Conservation (phyloP, 495 filamentous ascomycete species). For the Parmelia sp. region DNA sequence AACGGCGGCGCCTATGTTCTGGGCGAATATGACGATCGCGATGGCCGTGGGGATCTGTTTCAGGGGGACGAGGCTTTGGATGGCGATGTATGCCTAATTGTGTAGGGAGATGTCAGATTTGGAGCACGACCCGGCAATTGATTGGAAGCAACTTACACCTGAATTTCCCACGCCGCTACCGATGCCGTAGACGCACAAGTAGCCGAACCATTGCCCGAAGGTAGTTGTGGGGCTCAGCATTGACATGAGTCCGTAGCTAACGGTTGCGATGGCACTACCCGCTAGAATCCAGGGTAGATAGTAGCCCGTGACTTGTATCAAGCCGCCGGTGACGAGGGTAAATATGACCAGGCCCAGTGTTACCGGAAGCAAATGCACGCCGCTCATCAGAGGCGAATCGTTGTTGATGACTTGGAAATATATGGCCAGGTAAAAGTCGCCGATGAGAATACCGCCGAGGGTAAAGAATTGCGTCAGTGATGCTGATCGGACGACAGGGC, state of each 20-base stretch:
- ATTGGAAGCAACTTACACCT: slow-evolving; percentile 27
- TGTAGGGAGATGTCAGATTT: slow-evolving; percentile 28
- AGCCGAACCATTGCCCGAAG: slow-evolving; percentile 50
- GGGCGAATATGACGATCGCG: slow-evolving; percentile 51
- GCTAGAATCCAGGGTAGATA: slow-evolving; percentile 43
- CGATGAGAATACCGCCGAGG: slow-evolving; percentile 9
- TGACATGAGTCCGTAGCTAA: slow-evolving; percentile 47
- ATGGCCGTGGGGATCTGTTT: slow-evolving; percentile 45
- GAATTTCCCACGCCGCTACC: slow-evolving; percentile 41
- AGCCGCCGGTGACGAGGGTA: slow-evolving; percentile 40
- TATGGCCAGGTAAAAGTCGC: slow-evolving; percentile 32
- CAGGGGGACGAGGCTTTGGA: slow-evolving; percentile 45
- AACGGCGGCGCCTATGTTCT: slow-evolving; percentile 57
- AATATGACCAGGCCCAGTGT: slow-evolving; percentile 42
- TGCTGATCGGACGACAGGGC: slow-evolving; percentile 32
- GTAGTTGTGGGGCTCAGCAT: slow-evolving; percentile 41
- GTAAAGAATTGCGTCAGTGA: slow-evolving; percentile 29
- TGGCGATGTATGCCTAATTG: slow-evolving; percentile 43
- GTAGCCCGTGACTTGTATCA: slow-evolving; percentile 37
- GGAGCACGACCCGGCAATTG: slow-evolving; percentile 30
- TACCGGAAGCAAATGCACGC: slow-evolving; percentile 38
- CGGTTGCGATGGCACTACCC: slow-evolving; percentile 27
- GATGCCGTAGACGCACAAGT: slow-evolving; percentile 50
- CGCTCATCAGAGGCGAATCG: slow-evolving; percentile 32
- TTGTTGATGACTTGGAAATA: slow-evolving; percentile 39